Conservation (phyloP, 2,329 filamentous ascomycete species). For the Cladophialophora chaetospira region DNA sequence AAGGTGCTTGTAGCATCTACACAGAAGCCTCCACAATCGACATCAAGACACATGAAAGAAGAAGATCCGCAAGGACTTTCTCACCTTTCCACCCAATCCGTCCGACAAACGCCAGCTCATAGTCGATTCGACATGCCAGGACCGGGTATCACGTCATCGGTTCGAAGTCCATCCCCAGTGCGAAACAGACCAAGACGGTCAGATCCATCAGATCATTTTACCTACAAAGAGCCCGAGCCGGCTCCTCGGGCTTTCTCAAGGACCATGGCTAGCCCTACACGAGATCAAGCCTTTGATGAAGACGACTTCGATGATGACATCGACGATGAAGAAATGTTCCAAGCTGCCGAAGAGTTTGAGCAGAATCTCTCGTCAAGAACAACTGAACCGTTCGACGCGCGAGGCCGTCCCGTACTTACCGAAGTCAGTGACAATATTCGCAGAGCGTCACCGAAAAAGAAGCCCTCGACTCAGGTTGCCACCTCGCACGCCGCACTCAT, state of each 20-base stretch:
- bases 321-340: constrained; percentile 49
- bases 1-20: constrained; percentile 33
- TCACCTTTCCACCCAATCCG: constrained; percentile 18
- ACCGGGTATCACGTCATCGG: background rate
- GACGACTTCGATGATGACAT: constrained; percentile 47
- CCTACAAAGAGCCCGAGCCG: constrained; percentile 29
- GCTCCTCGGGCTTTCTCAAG: constrained; percentile 36
- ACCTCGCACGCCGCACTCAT: constrained; percentile 48
- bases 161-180: background rate
- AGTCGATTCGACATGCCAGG: constrained; percentile 13
- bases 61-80: constrained; percentile 2
- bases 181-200: background rate
- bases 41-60: background rate
- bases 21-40: constrained; percentile 18
- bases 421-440: constrained; percentile 36
- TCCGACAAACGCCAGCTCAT: background rate
- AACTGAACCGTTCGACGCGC: background rate
- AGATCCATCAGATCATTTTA: constrained; percentile 14
- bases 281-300: constrained; percentile 21
- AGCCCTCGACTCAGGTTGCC: background rate
- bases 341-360: constrained; percentile 44
- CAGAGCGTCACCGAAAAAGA: constrained; percentile 31
- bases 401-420: constrained; percentile 17
- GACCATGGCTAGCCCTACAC: constrained; percentile 46
- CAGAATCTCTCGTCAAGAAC: constrained; percentile 28